Percentiles rank a stretch among this genome's conserved stretches.
Evolutionary conservation across 495 filamentous ascomycete genomes (phyloP).

Genomic region (Ramalina intermedia): DNA sequence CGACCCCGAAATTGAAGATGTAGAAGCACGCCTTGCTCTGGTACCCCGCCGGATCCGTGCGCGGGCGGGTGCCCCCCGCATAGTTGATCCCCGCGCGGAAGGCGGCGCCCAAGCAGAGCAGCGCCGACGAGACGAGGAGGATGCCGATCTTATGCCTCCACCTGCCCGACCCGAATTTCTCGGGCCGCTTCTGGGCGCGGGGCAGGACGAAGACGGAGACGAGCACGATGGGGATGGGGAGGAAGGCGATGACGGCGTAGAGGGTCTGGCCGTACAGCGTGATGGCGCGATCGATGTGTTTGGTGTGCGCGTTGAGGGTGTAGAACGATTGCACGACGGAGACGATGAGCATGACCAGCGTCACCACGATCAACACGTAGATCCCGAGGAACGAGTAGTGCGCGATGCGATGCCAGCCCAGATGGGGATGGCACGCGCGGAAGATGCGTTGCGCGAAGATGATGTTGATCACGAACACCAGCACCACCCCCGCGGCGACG

Average conservation of each 20-base stretch:
- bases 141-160: conserved; percentile 52
- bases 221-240: conserved; percentile 52
- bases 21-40: conserved; percentile 62
- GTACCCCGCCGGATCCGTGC: conserved; percentile 47
- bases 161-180: conserved; percentile 58
- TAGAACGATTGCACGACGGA: conserved; percentile 50
- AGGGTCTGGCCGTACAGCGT: conserved; percentile 54
- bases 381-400: conserved; percentile 37
- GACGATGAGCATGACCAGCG: conserved; percentile 56
- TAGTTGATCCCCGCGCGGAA: conserved; percentile 50
- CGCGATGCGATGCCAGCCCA: conserved; percentile 49
- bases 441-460: conserved; percentile 66
- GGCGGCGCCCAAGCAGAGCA: conserved; percentile 56
- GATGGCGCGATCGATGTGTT: conserved; percentile 41
- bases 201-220: conserved; percentile 38
- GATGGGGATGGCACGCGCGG: conserved; percentile 51
- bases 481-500: conserved; percentile 57
- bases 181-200: conserved; percentile 26
- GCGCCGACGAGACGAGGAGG: conserved; percentile 33
- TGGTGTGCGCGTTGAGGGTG: conserved; percentile 39
- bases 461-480: conserved; percentile 73
- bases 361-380: conserved; percentile 44
- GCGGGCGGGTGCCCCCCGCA: conserved; percentile 31
- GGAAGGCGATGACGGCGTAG: conserved; percentile 54
- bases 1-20: conserved; percentile 59